Conservation (phyloP, 2,329 filamentous ascomycete genomes). For the Fusarium sublunatum region DNA sequence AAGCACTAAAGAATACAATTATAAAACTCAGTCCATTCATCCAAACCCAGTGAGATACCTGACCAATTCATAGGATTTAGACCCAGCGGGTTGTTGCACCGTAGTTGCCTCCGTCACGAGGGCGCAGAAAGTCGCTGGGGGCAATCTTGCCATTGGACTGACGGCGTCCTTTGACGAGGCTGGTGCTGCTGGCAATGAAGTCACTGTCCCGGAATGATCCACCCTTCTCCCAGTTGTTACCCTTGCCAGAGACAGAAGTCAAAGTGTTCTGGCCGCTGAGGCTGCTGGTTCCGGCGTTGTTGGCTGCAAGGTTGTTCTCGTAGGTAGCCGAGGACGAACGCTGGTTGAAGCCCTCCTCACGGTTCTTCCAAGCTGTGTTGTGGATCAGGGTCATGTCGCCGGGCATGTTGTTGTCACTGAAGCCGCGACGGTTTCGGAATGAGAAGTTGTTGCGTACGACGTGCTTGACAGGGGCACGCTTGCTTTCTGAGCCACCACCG, state of each 20-base stretch:
- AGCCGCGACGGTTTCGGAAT: constrained; percentile 56
- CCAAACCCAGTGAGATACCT: too few species aligned
- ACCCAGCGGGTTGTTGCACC: constrained; percentile 30
- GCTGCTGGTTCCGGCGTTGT: constrained; percentile 2
- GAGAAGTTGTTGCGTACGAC: constrained; percentile 57
- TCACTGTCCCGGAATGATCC: constrained; percentile 52
- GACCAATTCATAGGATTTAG: too few species aligned
- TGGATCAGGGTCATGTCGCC: constrained; percentile 53
- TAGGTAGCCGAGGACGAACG: constrained; percentile 48
- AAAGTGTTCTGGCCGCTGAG: neutral
- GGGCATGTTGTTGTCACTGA: constrained; percentile 57
- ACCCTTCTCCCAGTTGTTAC: constrained; percentile 56
- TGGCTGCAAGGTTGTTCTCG: constrained; percentile 53
- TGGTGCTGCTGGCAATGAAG: constrained; percentile 52
- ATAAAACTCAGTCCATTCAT: too few species aligned
- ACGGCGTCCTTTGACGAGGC: constrained; percentile 51
- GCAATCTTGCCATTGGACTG: constrained; percentile 52
- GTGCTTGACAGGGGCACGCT: constrained; percentile 53
- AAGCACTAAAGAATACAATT: too few species aligned
- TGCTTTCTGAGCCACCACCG: constrained; percentile 45
- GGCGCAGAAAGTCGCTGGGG: constrained; percentile 55
- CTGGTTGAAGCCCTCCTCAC: constrained; percentile 54
- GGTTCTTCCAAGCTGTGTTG: constrained; percentile 59
- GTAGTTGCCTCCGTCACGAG: constrained; percentile 41
- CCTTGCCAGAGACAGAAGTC: constrained; percentile 35